Percentiles rank a stretch among this genome's conserved stretches.
Evolutionary conservation across 108 stramenopile species (phyloP).

Genomic region (Cyclotella baltica): DNA sequence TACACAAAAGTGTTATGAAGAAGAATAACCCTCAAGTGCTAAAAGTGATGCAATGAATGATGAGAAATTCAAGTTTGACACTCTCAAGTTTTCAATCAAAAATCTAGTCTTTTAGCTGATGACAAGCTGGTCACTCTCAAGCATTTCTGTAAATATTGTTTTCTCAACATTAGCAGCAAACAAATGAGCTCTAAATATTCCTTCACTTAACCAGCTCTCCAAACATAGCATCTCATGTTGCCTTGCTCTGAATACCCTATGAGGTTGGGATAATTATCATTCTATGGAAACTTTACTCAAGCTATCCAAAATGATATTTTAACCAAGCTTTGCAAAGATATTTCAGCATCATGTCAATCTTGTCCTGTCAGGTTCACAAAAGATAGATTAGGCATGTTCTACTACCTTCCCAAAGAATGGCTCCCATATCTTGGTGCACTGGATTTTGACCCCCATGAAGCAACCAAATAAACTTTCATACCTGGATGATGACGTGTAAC

Average conservation of each 20-base stretch:
- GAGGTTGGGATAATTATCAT: not conserved
- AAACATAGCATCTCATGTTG: not conserved
- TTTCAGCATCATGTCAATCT: not conserved
- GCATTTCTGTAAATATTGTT: not conserved
- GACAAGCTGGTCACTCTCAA: not conserved
- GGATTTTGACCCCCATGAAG: too few species aligned
- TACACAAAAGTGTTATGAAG: not conserved
- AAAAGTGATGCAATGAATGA: not conserved
- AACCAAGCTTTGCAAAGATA: not conserved
- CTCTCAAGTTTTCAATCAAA: not conserved
- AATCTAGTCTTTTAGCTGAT: not conserved
- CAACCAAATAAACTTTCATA: too few species aligned
- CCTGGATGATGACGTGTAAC: too few species aligned
- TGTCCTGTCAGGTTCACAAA: not conserved
- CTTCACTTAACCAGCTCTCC: not conserved
- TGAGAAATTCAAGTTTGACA: not conserved
- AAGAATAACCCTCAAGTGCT: not conserved
- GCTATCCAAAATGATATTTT: not conserved
- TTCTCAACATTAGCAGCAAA: not conserved
- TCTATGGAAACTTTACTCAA: not conserved
- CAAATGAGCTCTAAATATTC: not conserved
- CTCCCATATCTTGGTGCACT: too few species aligned
- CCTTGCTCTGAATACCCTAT: not conserved
- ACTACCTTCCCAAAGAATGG: too few species aligned
- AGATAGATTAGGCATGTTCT: not conserved